Evolutionary conservation across 1,284 basidiomycete genomes (phyloP).

Genomic region (Cutaneotrichosporon cavernicola): DNA sequence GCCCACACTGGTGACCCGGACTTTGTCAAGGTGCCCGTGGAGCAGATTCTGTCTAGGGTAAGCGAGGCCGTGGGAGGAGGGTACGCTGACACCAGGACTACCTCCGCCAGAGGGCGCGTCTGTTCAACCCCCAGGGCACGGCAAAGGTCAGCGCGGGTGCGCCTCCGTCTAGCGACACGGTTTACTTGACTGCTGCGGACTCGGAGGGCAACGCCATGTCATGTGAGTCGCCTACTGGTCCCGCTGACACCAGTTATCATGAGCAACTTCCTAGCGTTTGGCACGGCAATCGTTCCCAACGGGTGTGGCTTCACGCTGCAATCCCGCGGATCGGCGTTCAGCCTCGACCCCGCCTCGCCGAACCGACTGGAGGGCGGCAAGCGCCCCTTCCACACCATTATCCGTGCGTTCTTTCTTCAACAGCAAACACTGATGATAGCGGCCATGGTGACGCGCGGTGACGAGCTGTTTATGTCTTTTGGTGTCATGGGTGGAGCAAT

Average conservation of each 20-base stretch:
- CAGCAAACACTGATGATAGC: slow-evolving; percentile 43
- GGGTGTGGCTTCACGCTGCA: slow-evolving; percentile 95
- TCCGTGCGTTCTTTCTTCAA: slow-evolving; percentile 45
- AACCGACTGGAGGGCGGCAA: slow-evolving; percentile 79
- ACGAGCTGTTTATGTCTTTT: slow-evolving; percentile 81
- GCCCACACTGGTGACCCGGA: slow-evolving; percentile 87
- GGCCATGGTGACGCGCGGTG: slow-evolving; percentile 73
- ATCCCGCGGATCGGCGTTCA: slow-evolving; percentile 85
- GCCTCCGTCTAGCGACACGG: slow-evolving; percentile 75
- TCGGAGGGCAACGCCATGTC: slow-evolving; percentile 76
- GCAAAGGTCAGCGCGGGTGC: slow-evolving; percentile 62
- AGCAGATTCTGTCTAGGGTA: slow-evolving; percentile 68
- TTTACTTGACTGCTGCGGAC: slow-evolving; percentile 88
- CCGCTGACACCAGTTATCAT: slow-evolving; percentile 59
- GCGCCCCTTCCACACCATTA: slow-evolving; percentile 93
- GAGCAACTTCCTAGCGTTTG: slow-evolving; percentile 75
- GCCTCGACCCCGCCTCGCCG: slow-evolving; percentile 73
- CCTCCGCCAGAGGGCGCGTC: slow-evolving; percentile 70
- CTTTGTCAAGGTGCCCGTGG: slow-evolving; percentile 68
- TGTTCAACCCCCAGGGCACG: slow-evolving; percentile 73
- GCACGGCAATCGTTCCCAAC: slow-evolving; percentile 72
- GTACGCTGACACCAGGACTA: slow-evolving; percentile 59
- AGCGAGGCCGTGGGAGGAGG: background rate
- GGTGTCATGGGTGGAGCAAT: slow-evolving; percentile 76
- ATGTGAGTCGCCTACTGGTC: background rate